phyloP scores from a whole-genome alignment of 306 rosid genomes.

The Casuarina equisetifolia region DNA sequence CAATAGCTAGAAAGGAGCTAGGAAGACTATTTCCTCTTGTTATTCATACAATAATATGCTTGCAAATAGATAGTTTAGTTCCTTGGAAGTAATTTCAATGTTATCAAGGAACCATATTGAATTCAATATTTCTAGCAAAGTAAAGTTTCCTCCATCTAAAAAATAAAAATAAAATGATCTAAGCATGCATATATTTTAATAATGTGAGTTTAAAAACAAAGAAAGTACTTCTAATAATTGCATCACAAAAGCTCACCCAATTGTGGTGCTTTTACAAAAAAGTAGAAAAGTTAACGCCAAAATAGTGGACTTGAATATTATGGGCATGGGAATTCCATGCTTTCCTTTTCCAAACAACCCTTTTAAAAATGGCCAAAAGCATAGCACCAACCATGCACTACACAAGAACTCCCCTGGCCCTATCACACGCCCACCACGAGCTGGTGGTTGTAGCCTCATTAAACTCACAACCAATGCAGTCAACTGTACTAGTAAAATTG shows the following conservation, averaged over 20 bases:
- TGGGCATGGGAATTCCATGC: slow-evolving; percentile 41
- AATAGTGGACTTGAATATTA: slow-evolving; percentile 27
- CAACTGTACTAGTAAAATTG: slow-evolving; percentile 34
- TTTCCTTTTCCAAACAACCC: slow-evolving; percentile 38
- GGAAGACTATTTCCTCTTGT: too few relatives aligned
- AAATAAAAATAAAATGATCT: too few relatives aligned
- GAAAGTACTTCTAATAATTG: background rate
- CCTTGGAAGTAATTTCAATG: too few relatives aligned
- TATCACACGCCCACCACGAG: background rate
- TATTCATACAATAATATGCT: too few relatives aligned
- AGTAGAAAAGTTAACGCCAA: slow-evolving; percentile 34
- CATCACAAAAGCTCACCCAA: background rate
- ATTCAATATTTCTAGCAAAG: too few relatives aligned
- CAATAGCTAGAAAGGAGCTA: too few relatives aligned
- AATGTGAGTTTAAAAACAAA: too few relatives aligned
- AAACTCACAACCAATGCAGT: slow-evolving; percentile 17
- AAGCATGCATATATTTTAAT: too few relatives aligned
- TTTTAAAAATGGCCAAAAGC: slow-evolving; percentile 41
- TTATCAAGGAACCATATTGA: too few relatives aligned
- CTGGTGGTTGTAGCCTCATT: background rate
- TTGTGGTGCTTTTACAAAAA: slow-evolving; percentile 17
- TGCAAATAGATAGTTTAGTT: too few relatives aligned
- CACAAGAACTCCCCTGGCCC: slow-evolving; percentile 33
- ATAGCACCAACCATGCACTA: slow-evolving; percentile 31
- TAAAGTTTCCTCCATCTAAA: too few relatives aligned